Base-by-base conservation (phyloP, 768 basidiomycete genomes). In the Phylloporus sp. region DNA sequence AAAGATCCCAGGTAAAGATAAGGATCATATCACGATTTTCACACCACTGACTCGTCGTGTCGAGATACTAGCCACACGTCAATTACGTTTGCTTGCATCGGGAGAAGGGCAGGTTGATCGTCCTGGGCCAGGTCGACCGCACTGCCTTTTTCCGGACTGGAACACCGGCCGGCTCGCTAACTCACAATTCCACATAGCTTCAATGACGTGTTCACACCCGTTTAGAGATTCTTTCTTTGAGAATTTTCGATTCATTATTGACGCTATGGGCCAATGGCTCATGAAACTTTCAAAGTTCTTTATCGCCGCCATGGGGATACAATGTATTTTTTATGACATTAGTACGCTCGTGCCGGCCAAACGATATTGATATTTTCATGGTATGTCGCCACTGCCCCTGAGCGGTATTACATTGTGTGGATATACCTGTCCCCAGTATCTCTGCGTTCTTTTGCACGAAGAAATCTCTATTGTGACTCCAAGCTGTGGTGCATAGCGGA, bases 291-390 rank as follows among this genome's bases (percentile, higher is more conserved):
- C 46, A 50, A 43, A 38, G 49, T 41, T 53, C 49, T 60, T 55
- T 62, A 63, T 55, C 53, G 42, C 62, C 62, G 55, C 62, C 29
- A 62, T 55, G 52, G 46, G 49, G 50, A 56, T 57, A 48, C 51
- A 44, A 45, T 40, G 40, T 44, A 26, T 26, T 33, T n/a, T n/a
- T n/a, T n/a, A n/a, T n/a, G n/a, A n/a, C n/a, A n/a, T n/a, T n/a
- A n/a, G 34, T 14, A 44, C 38, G 17, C 44, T 39, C 42, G 36
- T 42, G 29, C 33, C 38, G 48, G 37, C 22, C 44, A 44, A 17
- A 44, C 29, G 38, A 31, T 34, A 18, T 28, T n/a, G n/a, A n/a
- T n/a, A n/a, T n/a, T n/a, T 50, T 56, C 49, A 38, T 62, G 45
- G 57, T 44, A 49, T 40, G 49, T 53, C 45, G 42, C 52, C 48